These are phyloP conservation scores for Rhynchospora breviuscula DNA, from an alignment of 176 grass and related monocot species.

Conservation along the genomic window DNA sequence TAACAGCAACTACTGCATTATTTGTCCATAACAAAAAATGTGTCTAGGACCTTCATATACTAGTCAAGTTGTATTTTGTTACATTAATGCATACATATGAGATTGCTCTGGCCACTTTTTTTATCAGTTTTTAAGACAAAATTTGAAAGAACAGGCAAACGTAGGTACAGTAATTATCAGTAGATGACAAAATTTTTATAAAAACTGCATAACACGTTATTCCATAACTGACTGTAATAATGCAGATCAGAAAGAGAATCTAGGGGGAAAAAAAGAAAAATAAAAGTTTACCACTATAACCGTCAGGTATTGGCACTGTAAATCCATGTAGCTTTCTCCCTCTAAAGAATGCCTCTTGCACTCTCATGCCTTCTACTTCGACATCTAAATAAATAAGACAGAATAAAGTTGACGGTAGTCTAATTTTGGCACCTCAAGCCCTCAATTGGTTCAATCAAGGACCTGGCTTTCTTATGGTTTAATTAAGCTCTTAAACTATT, in stretches of 20 bases:
- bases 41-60: not conserved
- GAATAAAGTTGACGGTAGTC: not conserved
- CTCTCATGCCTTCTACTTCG: constrained; percentile 60
- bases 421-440: not conserved
- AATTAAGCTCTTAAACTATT: not conserved
- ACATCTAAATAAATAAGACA: constrained; percentile 31
- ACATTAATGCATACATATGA: not conserved
- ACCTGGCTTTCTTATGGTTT: not conserved
- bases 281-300: constrained; percentile 58
- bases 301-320: constrained; percentile 59
- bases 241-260: not conserved
- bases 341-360: constrained; percentile 87
- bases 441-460: not conserved
- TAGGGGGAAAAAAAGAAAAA: not conserved
- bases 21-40: not conserved
- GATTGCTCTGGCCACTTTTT: not conserved
- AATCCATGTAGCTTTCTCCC: constrained; percentile 84
- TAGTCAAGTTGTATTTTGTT: not conserved
- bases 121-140: not conserved
- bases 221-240: not conserved
- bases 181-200: not conserved
- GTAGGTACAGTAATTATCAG: not conserved
- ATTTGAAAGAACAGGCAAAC: not conserved
- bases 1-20: not conserved
- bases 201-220: not conserved